Conservation (phyloP, 139 green algal genomes). For the Asterochloris erici region DNA sequence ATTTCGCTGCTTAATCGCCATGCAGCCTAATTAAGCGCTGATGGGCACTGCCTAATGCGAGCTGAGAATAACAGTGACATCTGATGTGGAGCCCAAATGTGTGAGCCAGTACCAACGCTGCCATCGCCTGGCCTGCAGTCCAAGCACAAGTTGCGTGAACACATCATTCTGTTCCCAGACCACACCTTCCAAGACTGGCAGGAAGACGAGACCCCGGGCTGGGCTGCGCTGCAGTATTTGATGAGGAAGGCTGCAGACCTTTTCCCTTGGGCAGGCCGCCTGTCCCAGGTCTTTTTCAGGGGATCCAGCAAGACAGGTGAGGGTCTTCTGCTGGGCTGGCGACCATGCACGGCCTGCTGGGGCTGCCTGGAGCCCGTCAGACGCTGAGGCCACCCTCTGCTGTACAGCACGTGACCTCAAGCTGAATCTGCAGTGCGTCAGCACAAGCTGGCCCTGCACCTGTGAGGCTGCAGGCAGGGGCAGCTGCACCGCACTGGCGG, state of each 20-base stretch:
- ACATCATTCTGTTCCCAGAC: conserved; percentile 6
- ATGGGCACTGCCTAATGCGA: neutral
- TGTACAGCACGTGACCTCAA: neutral
- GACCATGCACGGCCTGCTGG: neutral
- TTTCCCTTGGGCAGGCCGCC: neutral
- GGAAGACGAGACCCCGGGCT: conserved; percentile 6
- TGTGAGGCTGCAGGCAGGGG: neutral
- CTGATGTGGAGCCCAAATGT: neutral
- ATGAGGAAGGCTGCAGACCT: neutral
- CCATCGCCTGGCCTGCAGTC: neutral
- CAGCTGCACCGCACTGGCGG: too few relatives aligned
- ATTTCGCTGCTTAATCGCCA: neutral
- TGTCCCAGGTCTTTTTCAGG: conserved; percentile 8
- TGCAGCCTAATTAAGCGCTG: neutral
- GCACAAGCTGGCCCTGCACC: neutral
- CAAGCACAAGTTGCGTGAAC: conserved; percentile 7
- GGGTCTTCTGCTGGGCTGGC: neutral
- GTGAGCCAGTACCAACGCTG: neutral
- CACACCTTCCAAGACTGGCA: conserved; percentile 18
- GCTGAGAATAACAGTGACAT: neutral
- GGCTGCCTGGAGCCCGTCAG: neutral
- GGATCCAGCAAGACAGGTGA: conserved; percentile 12
- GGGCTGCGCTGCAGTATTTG: conserved; percentile 7
- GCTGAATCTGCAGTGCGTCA: neutral
- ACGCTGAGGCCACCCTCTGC: neutral